These are phyloP conservation scores for Talaromyces sp. DNA, from an alignment of 2,329 filamentous ascomycete genomes.

Conservation along the genomic window DNA sequence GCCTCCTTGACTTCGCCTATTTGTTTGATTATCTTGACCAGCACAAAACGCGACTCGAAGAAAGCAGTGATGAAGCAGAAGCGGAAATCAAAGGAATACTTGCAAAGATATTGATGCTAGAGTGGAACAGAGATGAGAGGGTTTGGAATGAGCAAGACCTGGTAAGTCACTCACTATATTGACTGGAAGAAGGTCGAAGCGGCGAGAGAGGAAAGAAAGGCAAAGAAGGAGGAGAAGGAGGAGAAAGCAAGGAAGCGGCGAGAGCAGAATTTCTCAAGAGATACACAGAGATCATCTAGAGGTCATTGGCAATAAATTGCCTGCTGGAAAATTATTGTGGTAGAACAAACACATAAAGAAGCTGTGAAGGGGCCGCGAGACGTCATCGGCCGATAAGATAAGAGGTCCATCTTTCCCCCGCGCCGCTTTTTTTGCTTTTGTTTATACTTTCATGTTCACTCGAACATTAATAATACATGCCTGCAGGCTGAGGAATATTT, in stretches of 20 bases:
- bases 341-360: not conserved
- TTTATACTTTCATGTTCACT: not conserved
- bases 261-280: not conserved
- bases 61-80: not conserved
- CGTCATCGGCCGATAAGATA: constrained; percentile 10
- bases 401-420: not conserved
- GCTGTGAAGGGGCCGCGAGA: not conserved
- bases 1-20: not conserved
- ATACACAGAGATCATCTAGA: not conserved
- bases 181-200: not conserved
- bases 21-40: not conserved
- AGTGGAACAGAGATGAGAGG: not conserved
- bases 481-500: not conserved
- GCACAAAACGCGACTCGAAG: not conserved
- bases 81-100: not conserved
- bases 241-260: not conserved
- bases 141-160: not conserved
- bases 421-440: not conserved
- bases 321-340: not conserved
- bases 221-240: no score
- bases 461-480: not conserved
- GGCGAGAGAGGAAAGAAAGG: no score
- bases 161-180: not conserved
- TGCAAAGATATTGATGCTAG: not conserved
- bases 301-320: not conserved